Conservation (phyloP, 371 early-diverging fungal species). For the Rhizomucor miehei region DNA sequence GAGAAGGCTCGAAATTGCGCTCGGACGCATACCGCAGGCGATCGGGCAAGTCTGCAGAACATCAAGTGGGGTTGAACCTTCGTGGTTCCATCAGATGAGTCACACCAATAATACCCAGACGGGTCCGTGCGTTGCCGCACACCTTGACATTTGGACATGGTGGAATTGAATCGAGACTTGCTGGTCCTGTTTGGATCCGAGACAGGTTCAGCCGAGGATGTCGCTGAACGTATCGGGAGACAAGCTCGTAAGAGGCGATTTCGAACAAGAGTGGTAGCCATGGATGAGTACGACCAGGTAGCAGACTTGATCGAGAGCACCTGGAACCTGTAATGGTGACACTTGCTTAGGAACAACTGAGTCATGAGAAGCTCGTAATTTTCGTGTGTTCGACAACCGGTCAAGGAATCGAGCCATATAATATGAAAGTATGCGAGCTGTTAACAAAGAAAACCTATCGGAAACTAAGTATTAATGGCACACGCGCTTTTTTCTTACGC, state of each 20-base stretch:
- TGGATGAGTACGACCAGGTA: conserved; percentile 81
- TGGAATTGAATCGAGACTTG: conserved; percentile 30
- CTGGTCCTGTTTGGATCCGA: conserved; percentile 80
- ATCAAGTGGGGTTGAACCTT: too few species aligned
- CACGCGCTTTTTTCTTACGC: neutral
- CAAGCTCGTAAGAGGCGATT: conserved; percentile 82
- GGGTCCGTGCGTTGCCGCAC: too few species aligned
- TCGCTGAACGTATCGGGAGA: conserved; percentile 73
- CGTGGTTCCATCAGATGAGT: too few species aligned
- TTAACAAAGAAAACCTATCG: neutral
- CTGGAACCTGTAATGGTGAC: neutral
- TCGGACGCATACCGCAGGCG: too few species aligned
- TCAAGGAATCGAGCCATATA: conserved; percentile 89
- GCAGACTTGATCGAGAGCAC: too few species aligned
- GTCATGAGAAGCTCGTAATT: conserved; percentile 67
- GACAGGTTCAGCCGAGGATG: conserved; percentile 83
- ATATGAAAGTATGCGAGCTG: conserved; percentile 72
- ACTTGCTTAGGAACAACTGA: conserved; percentile 47
- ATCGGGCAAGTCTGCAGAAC: too few species aligned
- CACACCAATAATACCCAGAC: too few species aligned
- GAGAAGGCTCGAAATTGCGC: too few species aligned
- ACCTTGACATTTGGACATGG: neutral
- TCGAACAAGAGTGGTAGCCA: conserved; percentile 53
- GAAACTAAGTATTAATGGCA: neutral
- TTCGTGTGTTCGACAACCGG: conserved; percentile 95